These are phyloP conservation scores for Prosopis cineraria DNA, from an alignment of 306 rosid genomes.

Conservation along the genomic window DNA sequence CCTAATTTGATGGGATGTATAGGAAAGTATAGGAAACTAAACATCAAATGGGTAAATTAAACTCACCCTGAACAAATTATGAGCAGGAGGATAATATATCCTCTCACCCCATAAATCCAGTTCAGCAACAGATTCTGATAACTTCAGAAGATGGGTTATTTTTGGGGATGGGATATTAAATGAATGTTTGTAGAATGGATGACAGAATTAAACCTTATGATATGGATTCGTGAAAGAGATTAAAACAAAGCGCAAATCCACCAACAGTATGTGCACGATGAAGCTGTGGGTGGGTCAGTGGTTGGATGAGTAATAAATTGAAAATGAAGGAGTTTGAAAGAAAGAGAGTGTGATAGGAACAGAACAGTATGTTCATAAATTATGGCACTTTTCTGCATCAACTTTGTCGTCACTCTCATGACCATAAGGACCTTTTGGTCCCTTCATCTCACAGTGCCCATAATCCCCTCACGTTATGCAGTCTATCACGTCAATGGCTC, in stretches of 20 bases:
- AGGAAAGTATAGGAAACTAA: neutral
- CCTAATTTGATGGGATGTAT: neutral
- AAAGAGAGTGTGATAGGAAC: constrained; percentile 10
- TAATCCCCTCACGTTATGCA: constrained; percentile 19
- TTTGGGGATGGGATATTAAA: neutral
- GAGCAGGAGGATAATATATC: neutral
- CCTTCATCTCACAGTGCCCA: constrained; percentile 9
- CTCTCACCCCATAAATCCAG: neutral
- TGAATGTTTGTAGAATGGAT: constrained; percentile 27
- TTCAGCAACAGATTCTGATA: neutral
- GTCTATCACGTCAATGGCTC: constrained; percentile 23
- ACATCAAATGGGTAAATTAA: neutral
- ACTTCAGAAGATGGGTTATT: neutral
- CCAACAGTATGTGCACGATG: constrained; percentile 38
- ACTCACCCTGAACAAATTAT: neutral
- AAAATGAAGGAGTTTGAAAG: constrained; percentile 37
- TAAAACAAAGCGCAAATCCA: constrained; percentile 32
- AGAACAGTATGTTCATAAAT: neutral
- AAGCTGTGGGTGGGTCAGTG: constrained; percentile 41
- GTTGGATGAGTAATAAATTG: constrained; percentile 45
- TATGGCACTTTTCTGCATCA: constrained; percentile 6
- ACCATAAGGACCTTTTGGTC: constrained; percentile 12
- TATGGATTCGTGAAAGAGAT: constrained; percentile 26
- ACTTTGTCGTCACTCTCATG: constrained; percentile 1
- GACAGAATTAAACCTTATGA: neutral